A percentile compares a stretch with the other conserved stretches of the same genome.
These are phyloP conservation scores for Phragmites australis DNA, from an alignment of 176 grass and related monocot species.

Conservation along the genomic window DNA sequence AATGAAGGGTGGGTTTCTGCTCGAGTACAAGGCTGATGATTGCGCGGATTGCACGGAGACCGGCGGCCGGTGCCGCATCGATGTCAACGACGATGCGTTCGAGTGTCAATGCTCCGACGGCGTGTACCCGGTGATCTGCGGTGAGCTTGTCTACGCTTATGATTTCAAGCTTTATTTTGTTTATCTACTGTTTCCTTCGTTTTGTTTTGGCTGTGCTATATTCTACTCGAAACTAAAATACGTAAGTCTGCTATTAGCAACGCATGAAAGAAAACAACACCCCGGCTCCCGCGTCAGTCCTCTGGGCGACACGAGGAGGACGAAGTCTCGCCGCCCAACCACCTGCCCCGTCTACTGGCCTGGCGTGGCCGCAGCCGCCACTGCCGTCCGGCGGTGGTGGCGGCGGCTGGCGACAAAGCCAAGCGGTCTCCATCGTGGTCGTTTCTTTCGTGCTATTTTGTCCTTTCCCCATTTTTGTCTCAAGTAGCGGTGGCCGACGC, in stretches of 20 bases:
- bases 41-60: neutral
- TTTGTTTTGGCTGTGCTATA: neutral
- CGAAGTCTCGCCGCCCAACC: too few relatives aligned
- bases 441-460: too few relatives aligned
- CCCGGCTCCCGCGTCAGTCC: too few relatives aligned
- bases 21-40: neutral
- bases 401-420: too few relatives aligned
- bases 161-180: neutral
- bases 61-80: slow-evolving; percentile 27
- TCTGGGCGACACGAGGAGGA: too few relatives aligned
- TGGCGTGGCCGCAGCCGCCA: too few relatives aligned
- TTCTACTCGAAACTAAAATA: neutral
- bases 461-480: too few relatives aligned
- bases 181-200: neutral
- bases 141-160: neutral
- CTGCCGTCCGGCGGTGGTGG: too few relatives aligned
- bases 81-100: neutral
- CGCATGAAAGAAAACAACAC: neutral
- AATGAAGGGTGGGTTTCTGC: slow-evolving; percentile 42
- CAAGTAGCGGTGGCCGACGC: too few relatives aligned
- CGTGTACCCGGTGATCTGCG: neutral
- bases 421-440: too few relatives aligned
- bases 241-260: neutral
- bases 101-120: slow-evolving; percentile 40
- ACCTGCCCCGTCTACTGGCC: too few relatives aligned